Percentiles rank a stretch among this genome's conserved stretches.
phyloP scores from a whole-genome alignment of 257 asterid species.

The Thymus mandschuricus region DNA sequence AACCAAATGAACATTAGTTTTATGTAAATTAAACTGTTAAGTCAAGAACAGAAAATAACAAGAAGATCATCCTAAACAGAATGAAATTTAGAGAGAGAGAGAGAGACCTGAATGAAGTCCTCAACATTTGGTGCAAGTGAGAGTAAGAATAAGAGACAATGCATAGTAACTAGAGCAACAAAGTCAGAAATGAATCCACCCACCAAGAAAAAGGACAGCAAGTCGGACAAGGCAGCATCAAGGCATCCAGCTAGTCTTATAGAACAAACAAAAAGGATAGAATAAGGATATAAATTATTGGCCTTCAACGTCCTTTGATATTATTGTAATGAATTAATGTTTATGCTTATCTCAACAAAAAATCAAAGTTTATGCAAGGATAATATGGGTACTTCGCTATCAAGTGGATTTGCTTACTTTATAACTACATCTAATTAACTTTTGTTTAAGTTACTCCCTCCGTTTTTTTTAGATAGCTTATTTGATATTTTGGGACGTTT shows the following conservation, averaged over 20 bases:
- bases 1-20: slow-evolving; percentile 32
- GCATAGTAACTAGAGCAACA: neutral
- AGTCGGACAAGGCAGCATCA: neutral
- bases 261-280: neutral
- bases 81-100: slow-evolving; percentile 10
- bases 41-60: neutral
- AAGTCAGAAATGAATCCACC: neutral
- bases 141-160: neutral
- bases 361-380: neutral
- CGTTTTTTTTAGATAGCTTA: no score
- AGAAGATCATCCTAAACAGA: neutral
- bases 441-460: no score
- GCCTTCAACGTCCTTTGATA: neutral
- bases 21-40: neutral
- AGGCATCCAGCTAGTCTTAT: neutral
- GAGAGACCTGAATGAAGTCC: slow-evolving; percentile 42
- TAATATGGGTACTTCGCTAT: neutral
- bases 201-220: neutral
- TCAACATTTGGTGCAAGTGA: slow-evolving; percentile 36
- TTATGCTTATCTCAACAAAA: no score
- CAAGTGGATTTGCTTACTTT: neutral
- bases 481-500: no score
- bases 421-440: no score
- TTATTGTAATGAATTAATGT: neutral
- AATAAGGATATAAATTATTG: neutral